Percentiles rank a stretch among this genome's conserved stretches.
Conservation (phyloP, 805 yeast genomes). For the Candida coleopterorum region DNA sequence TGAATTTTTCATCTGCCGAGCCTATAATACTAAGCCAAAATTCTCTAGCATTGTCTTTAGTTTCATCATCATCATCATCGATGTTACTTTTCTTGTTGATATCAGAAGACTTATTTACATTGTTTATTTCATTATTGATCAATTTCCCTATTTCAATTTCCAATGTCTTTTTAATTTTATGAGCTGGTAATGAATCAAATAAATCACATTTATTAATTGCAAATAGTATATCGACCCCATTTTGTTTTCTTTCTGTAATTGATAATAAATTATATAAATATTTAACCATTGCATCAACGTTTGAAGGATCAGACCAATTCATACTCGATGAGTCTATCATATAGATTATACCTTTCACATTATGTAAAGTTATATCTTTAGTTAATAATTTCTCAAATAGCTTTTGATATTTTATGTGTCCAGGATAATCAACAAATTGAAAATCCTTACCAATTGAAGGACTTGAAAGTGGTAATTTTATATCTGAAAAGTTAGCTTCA, state of each 20-base stretch:
- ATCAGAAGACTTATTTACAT: conserved; percentile 31
- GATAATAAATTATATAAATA: conserved; percentile 56
- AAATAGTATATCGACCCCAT: conserved; percentile 68
- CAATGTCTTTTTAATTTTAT: conserved; percentile 53
- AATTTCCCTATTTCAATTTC: conserved; percentile 60
- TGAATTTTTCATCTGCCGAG: conserved; percentile 39
- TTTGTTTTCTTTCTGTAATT: conserved; percentile 57
- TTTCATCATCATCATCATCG: conserved; percentile 29
- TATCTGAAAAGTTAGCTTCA: conserved; percentile 27
- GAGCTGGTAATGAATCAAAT: conserved; percentile 73
- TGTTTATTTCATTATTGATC: conserved; percentile 40
- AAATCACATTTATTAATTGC: conserved; percentile 85
- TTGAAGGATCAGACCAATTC: conserved; percentile 37
- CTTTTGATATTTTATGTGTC: conserved; percentile 71
- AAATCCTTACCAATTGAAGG: conserved; percentile 31
- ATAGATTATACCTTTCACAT: conserved; percentile 65
- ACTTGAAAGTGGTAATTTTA: conserved; percentile 32
- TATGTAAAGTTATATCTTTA: conserved; percentile 29
- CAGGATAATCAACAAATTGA: conserved; percentile 78
- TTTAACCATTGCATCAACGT: conserved; percentile 44
- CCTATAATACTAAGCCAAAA: conserved; percentile 41
- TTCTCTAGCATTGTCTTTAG: conserved; percentile 40
- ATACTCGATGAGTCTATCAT: conserved; percentile 72
- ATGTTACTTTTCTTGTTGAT: conserved; percentile 37
- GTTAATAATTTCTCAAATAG: conserved; percentile 48